phyloP scores from a whole-genome alignment of 495 filamentous ascomycete genomes.

The Podospora appendiculata region DNA sequence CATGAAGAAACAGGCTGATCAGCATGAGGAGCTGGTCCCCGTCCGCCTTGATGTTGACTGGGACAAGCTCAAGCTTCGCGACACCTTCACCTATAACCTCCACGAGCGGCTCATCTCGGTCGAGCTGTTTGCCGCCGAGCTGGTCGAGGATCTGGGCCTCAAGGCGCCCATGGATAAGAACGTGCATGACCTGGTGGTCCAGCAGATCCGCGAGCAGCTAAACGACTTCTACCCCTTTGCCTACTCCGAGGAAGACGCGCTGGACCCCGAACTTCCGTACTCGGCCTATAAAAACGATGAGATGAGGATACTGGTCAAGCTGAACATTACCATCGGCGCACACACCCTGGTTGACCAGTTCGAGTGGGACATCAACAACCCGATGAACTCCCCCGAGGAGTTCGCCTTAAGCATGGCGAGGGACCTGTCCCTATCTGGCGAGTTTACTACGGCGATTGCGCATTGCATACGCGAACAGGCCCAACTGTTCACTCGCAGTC shows the following conservation, averaged over 20 bases:
- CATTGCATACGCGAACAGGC: constrained; percentile 94
- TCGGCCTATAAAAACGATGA: constrained; percentile 96
- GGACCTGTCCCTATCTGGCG: constrained; percentile 87
- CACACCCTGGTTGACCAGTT: constrained; percentile 95
- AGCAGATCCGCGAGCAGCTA: constrained; percentile 82
- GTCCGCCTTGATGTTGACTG: constrained; percentile 89
- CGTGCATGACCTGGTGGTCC: constrained; percentile 67
- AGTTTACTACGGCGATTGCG: constrained; percentile 95
- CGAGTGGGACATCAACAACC: constrained; percentile 98
- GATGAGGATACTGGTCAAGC: constrained; percentile 90
- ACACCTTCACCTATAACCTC: constrained; percentile 98
- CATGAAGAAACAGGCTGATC: constrained; percentile 73
- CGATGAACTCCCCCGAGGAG: constrained; percentile 84
- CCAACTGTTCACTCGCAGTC: constrained; percentile 85
- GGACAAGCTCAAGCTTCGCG: constrained; percentile 90
- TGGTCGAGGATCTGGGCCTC: constrained; percentile 86
- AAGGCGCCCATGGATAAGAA: constrained; percentile 55
- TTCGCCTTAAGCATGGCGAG: constrained; percentile 84
- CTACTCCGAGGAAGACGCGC: constrained; percentile 78
- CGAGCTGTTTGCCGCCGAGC: constrained; percentile 76
- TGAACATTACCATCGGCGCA: constrained; percentile 95
- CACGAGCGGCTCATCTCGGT: constrained; percentile 75
- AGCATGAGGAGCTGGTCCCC: constrained; percentile 84
- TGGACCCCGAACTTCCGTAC: constrained; percentile 87
- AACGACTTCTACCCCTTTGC: constrained; percentile 88